Evolutionary conservation across 768 basidiomycete genomes (phyloP), one percentile per base, ranked within the genome.

Genomic region (Clitopilus passeckerianus): DNA sequence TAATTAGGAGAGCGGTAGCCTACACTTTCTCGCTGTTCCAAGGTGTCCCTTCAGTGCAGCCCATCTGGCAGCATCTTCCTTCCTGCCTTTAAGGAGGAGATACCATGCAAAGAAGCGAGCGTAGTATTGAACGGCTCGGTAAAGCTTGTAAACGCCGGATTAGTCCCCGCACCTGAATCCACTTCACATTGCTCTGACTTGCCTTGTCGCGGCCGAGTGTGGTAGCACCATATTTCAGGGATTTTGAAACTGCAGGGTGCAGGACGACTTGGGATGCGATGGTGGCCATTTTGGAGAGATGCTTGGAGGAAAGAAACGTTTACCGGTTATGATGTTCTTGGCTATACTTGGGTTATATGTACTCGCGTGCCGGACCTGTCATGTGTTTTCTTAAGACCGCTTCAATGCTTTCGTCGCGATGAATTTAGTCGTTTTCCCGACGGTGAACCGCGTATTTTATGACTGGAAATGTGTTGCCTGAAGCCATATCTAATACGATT

Each of bases 161-260:
- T 50, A 50, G 46, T 50, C 16, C 14, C 37, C 22, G 46, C 22
- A 20, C n/a, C n/a, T 41, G 37, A 50, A 18, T 18, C 20, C 22
- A n/a, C 18, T 23, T 18, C 46, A 2, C 12, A n/a, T 10, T 55
- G 5, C 1, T 22, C 24, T 33, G 9, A 59, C 72, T 58, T 65
- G 86, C 93, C 86, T 99, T 98, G 79, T 98, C 96, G 54, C 95
- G 80, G 9, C 95, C 96, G 33, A 90, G 69, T 15, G 92, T 97
- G 0, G 93, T 94, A 18, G 81, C 80, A 53, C 87, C 82, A 54
- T 90, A 85, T 69, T 89, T 91, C 70, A 98, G 76, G 23, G 83
- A 74, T 62, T 89, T 85, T 34, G 89, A 88, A 33, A 93, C 79
- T 1, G 81, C 76, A 8, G 96, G 96, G 66, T 98, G 94, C 50